phyloP scores from a whole-genome alignment of 176 grass and related monocot genomes.

The Neostapfia colusana region DNA sequence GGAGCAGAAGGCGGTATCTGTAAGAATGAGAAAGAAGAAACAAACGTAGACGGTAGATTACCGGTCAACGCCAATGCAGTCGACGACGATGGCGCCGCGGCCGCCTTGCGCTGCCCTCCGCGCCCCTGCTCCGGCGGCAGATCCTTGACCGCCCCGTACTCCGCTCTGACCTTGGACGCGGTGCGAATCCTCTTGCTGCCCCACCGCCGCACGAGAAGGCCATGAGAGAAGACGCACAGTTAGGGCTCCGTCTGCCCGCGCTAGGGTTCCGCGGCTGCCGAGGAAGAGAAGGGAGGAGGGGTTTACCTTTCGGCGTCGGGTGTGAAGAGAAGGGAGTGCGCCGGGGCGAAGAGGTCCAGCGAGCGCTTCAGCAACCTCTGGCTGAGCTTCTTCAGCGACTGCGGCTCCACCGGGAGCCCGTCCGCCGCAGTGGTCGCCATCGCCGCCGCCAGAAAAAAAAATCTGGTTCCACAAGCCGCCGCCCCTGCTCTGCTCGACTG shows the following conservation, averaged over 20 bases:
- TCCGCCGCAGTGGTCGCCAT: constrained; percentile 40
- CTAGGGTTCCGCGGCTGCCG: constrained; percentile 38
- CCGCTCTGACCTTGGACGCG: constrained; percentile 74
- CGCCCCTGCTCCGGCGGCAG: constrained; percentile 49
- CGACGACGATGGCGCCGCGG: constrained; percentile 31
- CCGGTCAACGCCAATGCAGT: constrained; percentile 57
- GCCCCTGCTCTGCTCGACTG: background rate
- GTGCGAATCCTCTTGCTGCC: constrained; percentile 74
- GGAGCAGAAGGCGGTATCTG: background rate
- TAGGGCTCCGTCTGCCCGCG: background rate
- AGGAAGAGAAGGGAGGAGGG: background rate
- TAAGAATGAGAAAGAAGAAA: background rate
- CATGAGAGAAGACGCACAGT: background rate
- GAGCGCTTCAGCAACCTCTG: constrained; percentile 78
- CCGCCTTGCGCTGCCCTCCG: constrained; percentile 44
- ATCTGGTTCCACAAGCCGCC: background rate
- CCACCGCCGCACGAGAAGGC: background rate
- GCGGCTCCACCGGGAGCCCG: constrained; percentile 66
- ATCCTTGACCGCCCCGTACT: constrained; percentile 69
- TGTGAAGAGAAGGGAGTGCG: constrained; percentile 47
- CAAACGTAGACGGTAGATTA: background rate
- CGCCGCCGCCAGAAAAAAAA: background rate
- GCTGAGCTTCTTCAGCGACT: constrained; percentile 92
- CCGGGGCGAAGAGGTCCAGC: constrained; percentile 72
- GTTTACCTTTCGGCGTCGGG: constrained; percentile 64